These are phyloP conservation scores for Trypanosoma cruzi DNA, from an alignment of 208 protist genomes.

Conservation along the genomic window DNA sequence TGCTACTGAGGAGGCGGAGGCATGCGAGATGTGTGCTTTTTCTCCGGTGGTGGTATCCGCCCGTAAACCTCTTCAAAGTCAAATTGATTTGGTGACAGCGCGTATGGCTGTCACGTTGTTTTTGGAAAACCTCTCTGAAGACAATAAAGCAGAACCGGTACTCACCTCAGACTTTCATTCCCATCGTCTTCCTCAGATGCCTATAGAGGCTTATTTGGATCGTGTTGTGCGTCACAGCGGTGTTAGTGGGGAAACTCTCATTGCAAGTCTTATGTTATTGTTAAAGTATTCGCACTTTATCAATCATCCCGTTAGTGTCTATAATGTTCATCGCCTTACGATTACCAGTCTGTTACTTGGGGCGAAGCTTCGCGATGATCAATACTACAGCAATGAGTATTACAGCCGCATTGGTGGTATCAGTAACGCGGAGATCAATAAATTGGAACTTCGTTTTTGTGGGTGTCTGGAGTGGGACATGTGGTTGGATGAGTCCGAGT, in stretches of 20 bases:
- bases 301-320: conserved; percentile 80
- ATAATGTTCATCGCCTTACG: conserved; percentile 93
- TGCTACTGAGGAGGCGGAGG: neutral
- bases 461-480: conserved; percentile 80
- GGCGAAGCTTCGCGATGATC: conserved; percentile 94
- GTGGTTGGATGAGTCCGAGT: conserved; percentile 57
- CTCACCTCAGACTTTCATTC: conserved; percentile 82
- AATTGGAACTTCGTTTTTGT: conserved; percentile 91
- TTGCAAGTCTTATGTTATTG: conserved; percentile 89
- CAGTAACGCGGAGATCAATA: conserved; percentile 83
- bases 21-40: neutral
- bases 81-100: conserved; percentile 21
- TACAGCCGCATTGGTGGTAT: conserved; percentile 94
- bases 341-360: conserved; percentile 91
- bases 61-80: neutral
- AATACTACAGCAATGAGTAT: conserved; percentile 93
- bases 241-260: conserved; percentile 85
- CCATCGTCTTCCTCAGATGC: conserved; percentile 71
- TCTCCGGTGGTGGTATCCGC: neutral
- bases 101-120: conserved; percentile 46
- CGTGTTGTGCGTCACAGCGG: conserved; percentile 84
- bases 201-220: conserved; percentile 80
- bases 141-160: conserved; percentile 54
- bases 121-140: conserved; percentile 61
- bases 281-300: conserved; percentile 79